Evolutionary conservation across 768 basidiomycete genomes (phyloP).

Genomic region (Phlebiopsis gigantea): DNA sequence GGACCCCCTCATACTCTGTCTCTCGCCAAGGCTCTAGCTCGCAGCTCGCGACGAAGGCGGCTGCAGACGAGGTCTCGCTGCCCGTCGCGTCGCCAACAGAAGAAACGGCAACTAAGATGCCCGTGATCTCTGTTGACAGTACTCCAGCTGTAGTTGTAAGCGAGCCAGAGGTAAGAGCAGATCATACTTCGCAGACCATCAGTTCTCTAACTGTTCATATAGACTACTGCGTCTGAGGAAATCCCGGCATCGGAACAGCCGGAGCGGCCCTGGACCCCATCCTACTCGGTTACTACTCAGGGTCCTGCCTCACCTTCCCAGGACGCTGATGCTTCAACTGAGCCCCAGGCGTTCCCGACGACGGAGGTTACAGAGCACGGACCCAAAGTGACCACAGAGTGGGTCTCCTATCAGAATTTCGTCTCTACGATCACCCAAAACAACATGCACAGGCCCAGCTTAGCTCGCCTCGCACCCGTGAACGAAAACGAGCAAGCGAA

Average conservation of each 20-base stretch:
- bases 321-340: neutral
- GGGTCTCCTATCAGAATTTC: constrained; percentile 7
- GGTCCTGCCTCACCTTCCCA: constrained; percentile 20
- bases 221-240: neutral
- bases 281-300: constrained; percentile 32
- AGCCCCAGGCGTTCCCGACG: constrained; percentile 15
- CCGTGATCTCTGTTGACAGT: neutral
- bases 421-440: neutral
- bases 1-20: constrained; percentile 26
- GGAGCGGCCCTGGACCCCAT: constrained; percentile 33
- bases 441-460: constrained; percentile 16
- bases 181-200: neutral
- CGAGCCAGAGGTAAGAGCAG: neutral
- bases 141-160: neutral
- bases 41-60: neutral
- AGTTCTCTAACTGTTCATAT: neutral
- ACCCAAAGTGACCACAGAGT: constrained; percentile 12
- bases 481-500: constrained; percentile 18
- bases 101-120: neutral
- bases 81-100: neutral
- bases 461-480: constrained; percentile 19
- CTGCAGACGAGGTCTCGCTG: neutral
- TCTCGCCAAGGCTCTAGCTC: constrained; percentile 16
- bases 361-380: constrained; percentile 14
- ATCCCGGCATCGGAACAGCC: constrained; percentile 18